phyloP scores from a whole-genome alignment of 2,329 filamentous ascomycete species.

The Fusarium begoniae region DNA sequence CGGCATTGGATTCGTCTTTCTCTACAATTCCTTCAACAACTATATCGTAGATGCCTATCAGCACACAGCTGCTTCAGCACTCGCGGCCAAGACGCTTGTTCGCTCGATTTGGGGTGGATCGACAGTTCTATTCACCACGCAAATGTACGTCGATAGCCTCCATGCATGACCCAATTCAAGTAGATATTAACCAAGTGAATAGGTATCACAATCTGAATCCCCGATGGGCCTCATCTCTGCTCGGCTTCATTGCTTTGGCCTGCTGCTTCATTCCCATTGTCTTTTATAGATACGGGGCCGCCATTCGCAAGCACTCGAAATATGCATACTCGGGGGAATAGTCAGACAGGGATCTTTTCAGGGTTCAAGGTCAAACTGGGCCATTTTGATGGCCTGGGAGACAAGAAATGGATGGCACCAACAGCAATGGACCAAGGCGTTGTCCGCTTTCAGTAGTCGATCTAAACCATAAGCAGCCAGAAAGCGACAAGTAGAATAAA shows the following conservation, averaged over 20 bases:
- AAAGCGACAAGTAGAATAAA: too few species aligned
- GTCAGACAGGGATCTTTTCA: rapidly evolving
- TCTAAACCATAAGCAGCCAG: too few species aligned
- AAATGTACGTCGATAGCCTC: background rate
- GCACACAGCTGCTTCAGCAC: background rate
- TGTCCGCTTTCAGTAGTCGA: rapidly evolving
- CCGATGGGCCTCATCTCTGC: background rate
- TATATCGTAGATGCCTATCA: background rate
- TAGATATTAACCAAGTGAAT: rapidly evolving
- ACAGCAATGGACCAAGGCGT: rapidly evolving
- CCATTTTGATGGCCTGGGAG: too few species aligned
- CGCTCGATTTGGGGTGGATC: background rate
- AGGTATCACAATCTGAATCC: background rate
- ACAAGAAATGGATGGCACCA: too few species aligned
- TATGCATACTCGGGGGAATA: background rate
- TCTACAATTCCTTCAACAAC: background rate
- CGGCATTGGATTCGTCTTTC: background rate
- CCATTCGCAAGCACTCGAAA: background rate
- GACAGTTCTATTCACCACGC: background rate
- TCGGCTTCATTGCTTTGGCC: background rate
- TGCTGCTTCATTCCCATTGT: background rate
- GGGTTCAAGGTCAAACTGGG: too few species aligned
- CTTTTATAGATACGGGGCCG: background rate
- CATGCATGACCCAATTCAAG: too few species aligned
- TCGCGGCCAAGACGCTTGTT: background rate